Evolutionary conservation across 768 basidiomycete genomes (phyloP).

Genomic region (Amanita brunnescens): DNA sequence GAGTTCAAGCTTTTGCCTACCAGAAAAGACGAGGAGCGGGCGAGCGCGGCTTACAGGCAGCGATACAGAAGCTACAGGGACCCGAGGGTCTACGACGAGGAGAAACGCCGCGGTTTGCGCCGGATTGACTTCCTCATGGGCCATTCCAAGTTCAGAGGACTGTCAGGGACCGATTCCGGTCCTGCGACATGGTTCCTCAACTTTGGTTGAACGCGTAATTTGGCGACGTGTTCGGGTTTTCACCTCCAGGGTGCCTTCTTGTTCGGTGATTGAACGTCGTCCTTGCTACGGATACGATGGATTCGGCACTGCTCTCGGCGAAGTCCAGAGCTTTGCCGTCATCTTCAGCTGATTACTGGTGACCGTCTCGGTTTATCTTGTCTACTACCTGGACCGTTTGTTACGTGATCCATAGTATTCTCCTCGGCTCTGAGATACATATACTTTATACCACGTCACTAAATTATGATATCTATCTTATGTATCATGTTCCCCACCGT

Average conservation of each 20-base stretch:
- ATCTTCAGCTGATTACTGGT: background rate
- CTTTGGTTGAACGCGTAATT: conserved; percentile 2
- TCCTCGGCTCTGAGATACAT: background rate
- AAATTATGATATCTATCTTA: background rate
- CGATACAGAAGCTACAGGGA: conserved; percentile 33
- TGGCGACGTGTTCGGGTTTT: background rate
- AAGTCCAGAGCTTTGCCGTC: background rate
- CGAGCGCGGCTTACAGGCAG: conserved; percentile 37
- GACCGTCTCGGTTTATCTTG: background rate
- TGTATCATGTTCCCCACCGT: background rate
- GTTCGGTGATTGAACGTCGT: background rate
- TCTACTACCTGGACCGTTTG: background rate
- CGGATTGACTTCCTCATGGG: conserved; percentile 52
- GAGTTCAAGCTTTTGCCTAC: conserved; percentile 36
- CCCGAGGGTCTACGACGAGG: conserved; percentile 28
- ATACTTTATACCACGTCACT: background rate
- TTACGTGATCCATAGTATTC: background rate
- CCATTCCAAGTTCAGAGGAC: conserved; percentile 34
- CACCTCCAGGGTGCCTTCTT: background rate
- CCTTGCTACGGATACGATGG: background rate
- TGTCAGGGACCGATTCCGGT: conserved; percentile 24
- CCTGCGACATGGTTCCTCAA: conserved; percentile 25
- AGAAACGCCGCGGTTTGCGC: conserved; percentile 44
- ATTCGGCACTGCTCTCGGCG: background rate
- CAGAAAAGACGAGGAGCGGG: conserved; percentile 24